These are phyloP conservation scores for Microcos paniculata DNA, from an alignment of 345 rosid genomes.

Conservation along the genomic window DNA sequence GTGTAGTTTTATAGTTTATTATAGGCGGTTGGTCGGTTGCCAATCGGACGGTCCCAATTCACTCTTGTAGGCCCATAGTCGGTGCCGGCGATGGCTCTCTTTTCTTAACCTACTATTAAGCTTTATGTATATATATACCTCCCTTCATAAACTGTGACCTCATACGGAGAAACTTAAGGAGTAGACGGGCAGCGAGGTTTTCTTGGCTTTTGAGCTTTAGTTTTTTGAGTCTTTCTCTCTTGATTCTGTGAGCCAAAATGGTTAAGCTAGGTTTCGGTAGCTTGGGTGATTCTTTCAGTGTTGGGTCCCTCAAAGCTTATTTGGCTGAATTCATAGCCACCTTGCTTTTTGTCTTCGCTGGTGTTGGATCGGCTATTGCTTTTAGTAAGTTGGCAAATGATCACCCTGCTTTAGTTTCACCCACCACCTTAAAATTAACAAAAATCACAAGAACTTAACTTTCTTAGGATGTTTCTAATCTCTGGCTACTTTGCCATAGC, in stretches of 20 bases:
- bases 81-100: slow-evolving; percentile 41
- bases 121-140: slow-evolving; percentile 8
- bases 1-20: slow-evolving; percentile 25
- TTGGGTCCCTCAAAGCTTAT: slow-evolving; percentile 61
- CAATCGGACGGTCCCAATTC: slow-evolving; percentile 21
- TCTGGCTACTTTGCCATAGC: background rate
- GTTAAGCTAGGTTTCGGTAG: slow-evolving; percentile 75
- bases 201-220: background rate
- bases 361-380: slow-evolving; percentile 89
- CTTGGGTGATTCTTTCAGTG: slow-evolving; percentile 74
- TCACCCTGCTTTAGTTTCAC: too few species aligned
- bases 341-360: slow-evolving; percentile 90
- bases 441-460: background rate
- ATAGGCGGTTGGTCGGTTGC: slow-evolving; percentile 52
- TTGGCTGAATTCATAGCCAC: slow-evolving; percentile 90
- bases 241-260: slow-evolving; percentile 36
- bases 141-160: background rate
- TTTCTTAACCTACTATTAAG: background rate
- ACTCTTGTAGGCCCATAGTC: slow-evolving; percentile 37
- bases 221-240: background rate
- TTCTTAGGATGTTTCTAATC: background rate
- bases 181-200: background rate
- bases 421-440: background rate
- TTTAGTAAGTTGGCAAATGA: slow-evolving; percentile 32
- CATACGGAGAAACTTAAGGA: background rate